phyloP scores from a whole-genome alignment of 805 yeast genomes.

The Schwanniomyces occidentalis region DNA sequence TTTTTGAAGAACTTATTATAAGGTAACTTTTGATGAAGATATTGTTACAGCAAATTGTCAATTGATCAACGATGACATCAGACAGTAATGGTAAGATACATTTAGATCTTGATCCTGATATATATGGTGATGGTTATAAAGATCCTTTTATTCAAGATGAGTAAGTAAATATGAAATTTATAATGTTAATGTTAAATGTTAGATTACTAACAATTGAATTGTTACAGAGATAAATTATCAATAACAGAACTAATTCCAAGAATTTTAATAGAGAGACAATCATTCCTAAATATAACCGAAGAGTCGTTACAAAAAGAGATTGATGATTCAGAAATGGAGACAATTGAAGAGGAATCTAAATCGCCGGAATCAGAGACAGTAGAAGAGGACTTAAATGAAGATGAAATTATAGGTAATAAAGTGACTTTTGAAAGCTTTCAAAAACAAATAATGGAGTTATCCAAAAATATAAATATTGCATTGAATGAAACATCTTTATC shows the following conservation, averaged over 20 bases:
- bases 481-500: constrained; percentile 87
- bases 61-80: constrained; percentile 1
- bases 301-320: constrained; percentile 51
- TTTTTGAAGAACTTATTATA: too few relatives aligned
- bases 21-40: too few relatives aligned
- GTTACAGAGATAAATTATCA: constrained; percentile 41
- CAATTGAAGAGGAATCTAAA: constrained; percentile 8
- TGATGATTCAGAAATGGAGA: constrained; percentile 13
- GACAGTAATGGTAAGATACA: constrained; percentile 8
- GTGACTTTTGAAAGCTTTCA: constrained; percentile 42
- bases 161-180: constrained; percentile 22
- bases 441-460: constrained; percentile 52
- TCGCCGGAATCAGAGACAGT: background rate
- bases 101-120: constrained; percentile 27
- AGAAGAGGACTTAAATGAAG: constrained; percentile 11
- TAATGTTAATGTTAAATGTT: background rate
- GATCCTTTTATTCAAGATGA: constrained; percentile 43
- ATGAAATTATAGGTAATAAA: constrained; percentile 13
- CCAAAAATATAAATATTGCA: constrained; percentile 60
- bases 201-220: constrained; percentile 9
- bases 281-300: constrained; percentile 61
- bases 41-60: too few relatives aligned
- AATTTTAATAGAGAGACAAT: constrained; percentile 58
- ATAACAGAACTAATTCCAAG: constrained; percentile 58
- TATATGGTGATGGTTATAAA: constrained; percentile 28